phyloP scores from a whole-genome alignment of 768 basidiomycete genomes.

The Trametes elegans region DNA sequence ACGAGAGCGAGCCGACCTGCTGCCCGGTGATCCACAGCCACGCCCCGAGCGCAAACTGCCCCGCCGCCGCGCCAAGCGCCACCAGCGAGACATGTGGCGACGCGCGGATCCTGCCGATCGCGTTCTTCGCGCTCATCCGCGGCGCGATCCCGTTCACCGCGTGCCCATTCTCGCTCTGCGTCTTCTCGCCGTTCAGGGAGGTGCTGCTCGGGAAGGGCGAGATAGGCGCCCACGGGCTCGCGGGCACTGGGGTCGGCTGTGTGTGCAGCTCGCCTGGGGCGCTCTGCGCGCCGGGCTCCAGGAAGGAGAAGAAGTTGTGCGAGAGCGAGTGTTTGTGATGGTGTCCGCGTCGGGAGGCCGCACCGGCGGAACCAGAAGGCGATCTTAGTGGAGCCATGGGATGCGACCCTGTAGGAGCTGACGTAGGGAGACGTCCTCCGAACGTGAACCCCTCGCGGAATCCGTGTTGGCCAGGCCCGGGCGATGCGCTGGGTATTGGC shows the following conservation, averaged over 20 bases:
- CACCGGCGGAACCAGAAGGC: constrained; percentile 28
- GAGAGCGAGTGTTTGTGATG: constrained; percentile 94
- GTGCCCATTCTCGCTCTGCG: constrained; percentile 9
- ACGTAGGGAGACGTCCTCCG: constrained; percentile 50
- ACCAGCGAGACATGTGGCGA: constrained; percentile 15
- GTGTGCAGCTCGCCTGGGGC: constrained; percentile 46
- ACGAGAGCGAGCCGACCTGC: constrained; percentile 78
- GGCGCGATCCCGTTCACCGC: neutral
- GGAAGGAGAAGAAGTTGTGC: constrained; percentile 94
- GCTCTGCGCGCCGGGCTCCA: constrained; percentile 62
- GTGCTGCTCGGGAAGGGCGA: constrained; percentile 36
- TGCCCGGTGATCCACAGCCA: constrained; percentile 90
- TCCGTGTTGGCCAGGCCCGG: constrained; percentile 35
- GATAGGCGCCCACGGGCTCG: constrained; percentile 68
- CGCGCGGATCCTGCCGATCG: constrained; percentile 20
- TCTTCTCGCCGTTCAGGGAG: constrained; percentile 1
- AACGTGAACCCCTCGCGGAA: constrained; percentile 62
- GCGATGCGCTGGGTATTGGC: constrained; percentile 43
- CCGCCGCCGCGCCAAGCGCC: constrained; percentile 13
- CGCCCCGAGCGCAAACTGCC: constrained; percentile 62
- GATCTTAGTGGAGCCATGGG: constrained; percentile 27
- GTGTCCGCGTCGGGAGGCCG: constrained; percentile 61
- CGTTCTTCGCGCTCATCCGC: constrained; percentile 12
- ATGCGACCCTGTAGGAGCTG: constrained; percentile 20
- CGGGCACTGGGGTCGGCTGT: constrained; percentile 55